Evolutionary conservation across 768 basidiomycete genomes (phyloP), one percentile per base, ranked within the genome.

Genomic region (Tubosaeta sp.): DNA sequence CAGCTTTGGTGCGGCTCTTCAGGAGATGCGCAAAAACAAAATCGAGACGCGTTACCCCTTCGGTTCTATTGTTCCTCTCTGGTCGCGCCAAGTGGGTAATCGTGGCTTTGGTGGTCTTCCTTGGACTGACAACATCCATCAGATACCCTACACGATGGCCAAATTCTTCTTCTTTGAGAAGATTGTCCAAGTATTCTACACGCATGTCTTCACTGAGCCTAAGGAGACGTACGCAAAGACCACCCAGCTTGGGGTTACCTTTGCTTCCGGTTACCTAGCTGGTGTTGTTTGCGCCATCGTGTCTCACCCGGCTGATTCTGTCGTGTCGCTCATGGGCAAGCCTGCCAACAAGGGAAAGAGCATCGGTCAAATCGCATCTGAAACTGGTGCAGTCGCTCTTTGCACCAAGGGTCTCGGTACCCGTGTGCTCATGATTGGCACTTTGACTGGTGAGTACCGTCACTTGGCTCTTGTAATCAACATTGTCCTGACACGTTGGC

Each of bases 111-210:
- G 4, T 22, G 11, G 5, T 22, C 10, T 39, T 39, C 38, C 4
- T 1, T 11, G 25, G 8, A 4, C 21, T 21, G 4, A 39, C 31
- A 11, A 6, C 4, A 14, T 34, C 22, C 16, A 6, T 29, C n/a
- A 51, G 50, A 46, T 51, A 64, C 94, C 94, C 48, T 96, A 96
- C 79, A 96, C 94, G 63, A 94, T 96, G 93, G 93, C 93, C 77
- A 96, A 96, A 75, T 96, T 96, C 83, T 91, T 82, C 82, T 92
- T 90, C 81, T 94, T 86, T 70, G 91, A 94, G 71, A 84, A 86
- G 78, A 87, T 88, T 61, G 90, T 87, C 67, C 78, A 83, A 65
- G 67, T 88, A 59, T 94, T 94, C 77, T 91, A 91, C 73, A 90
- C 87, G 56, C 82, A 87, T 65, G 87, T 91, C 70, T 87, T 94